Conservation (phyloP, 352 stramenopile genomes). For the Globisporangium paroecandrum region DNA sequence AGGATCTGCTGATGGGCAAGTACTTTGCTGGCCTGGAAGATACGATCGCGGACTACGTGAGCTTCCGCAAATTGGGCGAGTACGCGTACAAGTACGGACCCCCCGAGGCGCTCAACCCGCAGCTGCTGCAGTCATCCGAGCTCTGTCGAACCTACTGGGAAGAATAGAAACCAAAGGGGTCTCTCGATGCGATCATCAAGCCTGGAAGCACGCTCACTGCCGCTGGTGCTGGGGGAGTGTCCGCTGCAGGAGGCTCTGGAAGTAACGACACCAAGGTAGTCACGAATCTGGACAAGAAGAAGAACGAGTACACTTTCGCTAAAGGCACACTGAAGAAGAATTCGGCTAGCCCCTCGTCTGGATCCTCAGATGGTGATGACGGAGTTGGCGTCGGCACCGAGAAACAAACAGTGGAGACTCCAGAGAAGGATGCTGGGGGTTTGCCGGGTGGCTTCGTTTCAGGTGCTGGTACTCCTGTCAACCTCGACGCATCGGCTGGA, state of each 20-base stretch:
- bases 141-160: slow-evolving; percentile 1
- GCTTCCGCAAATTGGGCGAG: slow-evolving; percentile 11
- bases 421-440: background rate
- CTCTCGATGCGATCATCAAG: background rate
- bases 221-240: background rate
- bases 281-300: background rate
- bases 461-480: background rate
- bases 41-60: slow-evolving; percentile 8
- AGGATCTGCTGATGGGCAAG: slow-evolving; percentile 6
- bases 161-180: background rate
- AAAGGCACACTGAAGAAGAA: background rate
- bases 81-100: slow-evolving; percentile 19
- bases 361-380: background rate
- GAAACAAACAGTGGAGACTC: background rate
- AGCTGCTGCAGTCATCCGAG: slow-evolving; percentile 10
- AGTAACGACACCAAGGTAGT: background rate
- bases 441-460: background rate
- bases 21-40: slow-evolving; percentile 16
- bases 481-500: background rate
- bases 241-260: background rate
- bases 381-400: background rate
- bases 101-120: slow-evolving; percentile 15
- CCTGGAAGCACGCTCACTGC: background rate
- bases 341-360: background rate
- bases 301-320: background rate